A percentile compares a stretch with the other conserved stretches of the same genome.
Conservation (phyloP, 2,329 filamentous ascomycete species). For the Talaromyces islandicus region DNA sequence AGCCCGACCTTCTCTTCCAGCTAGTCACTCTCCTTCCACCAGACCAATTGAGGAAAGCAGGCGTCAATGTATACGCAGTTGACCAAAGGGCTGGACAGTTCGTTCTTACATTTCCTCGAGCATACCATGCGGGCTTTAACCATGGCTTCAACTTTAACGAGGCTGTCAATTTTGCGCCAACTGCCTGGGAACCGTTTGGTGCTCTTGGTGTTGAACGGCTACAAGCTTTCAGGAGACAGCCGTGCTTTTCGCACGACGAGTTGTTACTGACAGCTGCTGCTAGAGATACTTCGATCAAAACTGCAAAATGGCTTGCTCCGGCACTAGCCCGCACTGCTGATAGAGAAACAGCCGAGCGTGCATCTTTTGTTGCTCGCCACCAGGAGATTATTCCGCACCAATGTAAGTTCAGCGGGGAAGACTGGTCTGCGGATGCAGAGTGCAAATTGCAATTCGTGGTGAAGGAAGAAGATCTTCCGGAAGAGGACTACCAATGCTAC, state of each 20-base stretch:
- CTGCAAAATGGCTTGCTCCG: constrained; percentile 89
- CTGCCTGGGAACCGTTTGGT: constrained; percentile 91
- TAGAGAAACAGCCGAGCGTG: constrained; percentile 64
- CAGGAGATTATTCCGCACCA: constrained; percentile 49
- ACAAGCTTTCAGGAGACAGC: constrained; percentile 80
- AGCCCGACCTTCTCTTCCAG: constrained; percentile 93
- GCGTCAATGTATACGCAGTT: constrained; percentile 87
- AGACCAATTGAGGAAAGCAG: constrained; percentile 85
- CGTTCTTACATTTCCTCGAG: constrained; percentile 92
- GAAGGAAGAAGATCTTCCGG: constrained; percentile 69
- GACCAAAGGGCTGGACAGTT: constrained; percentile 95
- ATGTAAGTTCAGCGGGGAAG: constrained; percentile 48
- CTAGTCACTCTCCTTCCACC: constrained; percentile 93
- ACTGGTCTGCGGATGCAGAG: constrained; percentile 36
- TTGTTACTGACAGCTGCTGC: constrained; percentile 84
- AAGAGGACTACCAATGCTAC: constrained; percentile 87
- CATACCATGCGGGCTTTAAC: constrained; percentile 97
- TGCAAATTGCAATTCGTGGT: constrained; percentile 60
- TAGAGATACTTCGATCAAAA: constrained; percentile 74
- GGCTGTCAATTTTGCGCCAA: constrained; percentile 93
- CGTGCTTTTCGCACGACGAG: constrained; percentile 97
- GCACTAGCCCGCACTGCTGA: constrained; percentile 73
- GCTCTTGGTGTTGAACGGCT: constrained; percentile 79
- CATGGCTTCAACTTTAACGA: constrained; percentile 99
- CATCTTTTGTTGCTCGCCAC: constrained; percentile 63